Conservation (phyloP, 441 rosid genomes). For the Dalechampia spathulata region DNA sequence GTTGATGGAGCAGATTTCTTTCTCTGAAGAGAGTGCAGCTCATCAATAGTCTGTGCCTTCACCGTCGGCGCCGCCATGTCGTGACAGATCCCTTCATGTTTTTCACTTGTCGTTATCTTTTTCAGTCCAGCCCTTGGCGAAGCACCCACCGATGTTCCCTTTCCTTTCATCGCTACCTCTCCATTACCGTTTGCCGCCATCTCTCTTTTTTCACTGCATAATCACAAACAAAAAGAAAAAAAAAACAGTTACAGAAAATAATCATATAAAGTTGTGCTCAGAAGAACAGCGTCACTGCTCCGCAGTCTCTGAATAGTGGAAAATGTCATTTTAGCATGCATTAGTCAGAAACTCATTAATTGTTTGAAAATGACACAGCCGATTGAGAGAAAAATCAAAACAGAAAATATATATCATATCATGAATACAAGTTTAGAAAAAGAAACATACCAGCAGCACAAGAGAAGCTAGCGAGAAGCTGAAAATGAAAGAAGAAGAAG, state of each 20-base stretch:
- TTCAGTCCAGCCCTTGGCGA: conserved; percentile 26
- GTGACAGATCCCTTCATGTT: conserved; percentile 38
- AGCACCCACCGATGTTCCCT: conserved; percentile 13
- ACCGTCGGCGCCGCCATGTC: conserved; percentile 65
- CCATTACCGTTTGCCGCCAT: conserved; percentile 33
- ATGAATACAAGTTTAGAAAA: background rate
- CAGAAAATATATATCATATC: too few relatives aligned
- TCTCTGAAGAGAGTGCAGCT: conserved; percentile 76
- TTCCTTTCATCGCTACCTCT: conserved; percentile 24
- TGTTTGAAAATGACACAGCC: too few relatives aligned
- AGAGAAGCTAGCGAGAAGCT: background rate
- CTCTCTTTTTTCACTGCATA: conserved; percentile 2
- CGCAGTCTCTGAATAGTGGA: too few relatives aligned
- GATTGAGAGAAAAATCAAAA: too few relatives aligned
- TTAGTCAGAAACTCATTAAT: too few relatives aligned
- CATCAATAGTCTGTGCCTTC: conserved; percentile 67
- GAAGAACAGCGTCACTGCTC: too few relatives aligned
- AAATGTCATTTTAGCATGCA: too few relatives aligned
- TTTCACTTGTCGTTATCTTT: conserved; percentile 54
- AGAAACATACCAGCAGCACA: conserved; percentile 7
- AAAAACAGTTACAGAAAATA: too few relatives aligned
- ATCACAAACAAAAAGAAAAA: background rate
- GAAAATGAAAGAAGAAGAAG: too few relatives aligned
- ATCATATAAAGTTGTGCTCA: too few relatives aligned
- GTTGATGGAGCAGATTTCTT: conserved; percentile 72